Conservation (phyloP, 1,284 basidiomycete species). For the Mycosarcoma maydis region DNA sequence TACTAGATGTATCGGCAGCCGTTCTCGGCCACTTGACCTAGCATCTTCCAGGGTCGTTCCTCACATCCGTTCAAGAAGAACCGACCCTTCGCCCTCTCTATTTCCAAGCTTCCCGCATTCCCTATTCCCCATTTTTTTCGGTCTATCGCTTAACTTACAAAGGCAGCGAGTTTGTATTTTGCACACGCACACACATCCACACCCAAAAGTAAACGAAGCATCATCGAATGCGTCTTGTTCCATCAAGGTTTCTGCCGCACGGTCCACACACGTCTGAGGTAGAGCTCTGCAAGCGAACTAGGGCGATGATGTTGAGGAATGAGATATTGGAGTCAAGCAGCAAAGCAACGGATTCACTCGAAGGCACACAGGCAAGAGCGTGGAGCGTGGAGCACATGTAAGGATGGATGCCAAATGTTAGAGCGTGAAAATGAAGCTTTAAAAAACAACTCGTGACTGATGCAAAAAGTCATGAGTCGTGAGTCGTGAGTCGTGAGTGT, state of each 20-base stretch:
- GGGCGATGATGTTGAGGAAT: too few species aligned
- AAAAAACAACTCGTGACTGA: background rate
- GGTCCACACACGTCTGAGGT: too few species aligned
- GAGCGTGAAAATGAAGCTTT: background rate
- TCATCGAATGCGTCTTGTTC: conserved; percentile 34
- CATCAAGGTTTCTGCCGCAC: background rate
- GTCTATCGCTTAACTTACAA: background rate
- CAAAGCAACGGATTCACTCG: too few species aligned
- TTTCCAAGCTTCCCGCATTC: conserved; percentile 33
- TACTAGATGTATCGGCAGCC: conserved; percentile 34
- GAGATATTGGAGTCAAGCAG: too few species aligned
- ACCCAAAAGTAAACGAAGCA: conserved; percentile 40
- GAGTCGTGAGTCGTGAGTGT: too few species aligned
- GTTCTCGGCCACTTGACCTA: too few species aligned
- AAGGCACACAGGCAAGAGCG: too few species aligned
- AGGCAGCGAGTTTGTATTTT: conserved; percentile 30
- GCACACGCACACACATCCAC: conserved; percentile 27
- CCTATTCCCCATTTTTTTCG: conserved; percentile 10
- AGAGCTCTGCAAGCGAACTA: too few species aligned
- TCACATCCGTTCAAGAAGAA: conserved; percentile 5
- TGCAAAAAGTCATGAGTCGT: background rate
- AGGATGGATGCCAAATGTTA: too few species aligned
- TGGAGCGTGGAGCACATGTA: too few species aligned
- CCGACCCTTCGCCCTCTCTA: conserved; percentile 44
- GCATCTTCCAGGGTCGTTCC: conserved; percentile 11